These are phyloP conservation scores for Coelastrella sp. DNA, from an alignment of 139 green algal genomes.

Conservation along the genomic window DNA sequence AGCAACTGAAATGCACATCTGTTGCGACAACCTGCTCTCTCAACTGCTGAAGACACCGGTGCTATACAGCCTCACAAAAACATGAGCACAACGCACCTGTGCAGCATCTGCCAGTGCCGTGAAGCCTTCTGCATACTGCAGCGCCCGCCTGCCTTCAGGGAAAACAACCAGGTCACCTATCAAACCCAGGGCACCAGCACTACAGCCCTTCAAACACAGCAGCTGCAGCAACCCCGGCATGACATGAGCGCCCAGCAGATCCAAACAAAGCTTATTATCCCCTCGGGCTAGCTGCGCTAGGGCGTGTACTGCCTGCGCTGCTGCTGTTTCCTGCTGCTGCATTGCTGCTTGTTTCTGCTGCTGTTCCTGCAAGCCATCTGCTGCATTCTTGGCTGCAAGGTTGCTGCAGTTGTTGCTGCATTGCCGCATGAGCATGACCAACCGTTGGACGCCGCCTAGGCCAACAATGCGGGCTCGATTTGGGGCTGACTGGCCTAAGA, in stretches of 20 bases:
- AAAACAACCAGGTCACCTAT: constrained; percentile 8
- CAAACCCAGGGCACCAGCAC: background rate
- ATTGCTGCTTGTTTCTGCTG: background rate
- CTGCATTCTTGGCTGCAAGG: background rate
- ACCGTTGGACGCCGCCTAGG: constrained; percentile 17
- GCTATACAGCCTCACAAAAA: background rate
- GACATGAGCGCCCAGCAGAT: constrained; percentile 11
- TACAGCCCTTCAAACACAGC: constrained; percentile 7
- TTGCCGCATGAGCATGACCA: constrained; percentile 11
- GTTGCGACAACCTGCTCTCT: background rate
- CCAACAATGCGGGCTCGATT: constrained; percentile 29
- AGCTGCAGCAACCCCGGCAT: constrained; percentile 25
- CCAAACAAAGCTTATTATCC: background rate
- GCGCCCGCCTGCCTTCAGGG: constrained; percentile 18
- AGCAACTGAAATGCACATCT: too few relatives aligned
- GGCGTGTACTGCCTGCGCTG: background rate
- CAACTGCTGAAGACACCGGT: background rate
- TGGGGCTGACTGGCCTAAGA: background rate
- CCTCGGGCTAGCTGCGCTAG: constrained; percentile 6
- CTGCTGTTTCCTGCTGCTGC: constrained; percentile 22
- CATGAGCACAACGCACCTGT: background rate
- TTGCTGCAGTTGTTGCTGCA: background rate
- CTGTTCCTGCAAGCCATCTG: background rate
- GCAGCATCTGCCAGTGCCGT: background rate
- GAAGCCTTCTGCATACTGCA: constrained; percentile 25